Evolutionary conservation across 1,284 basidiomycete species (phyloP), one percentile per base, ranked within the genome.

Genomic region (Erythrobasidium hasegawianum): DNA sequence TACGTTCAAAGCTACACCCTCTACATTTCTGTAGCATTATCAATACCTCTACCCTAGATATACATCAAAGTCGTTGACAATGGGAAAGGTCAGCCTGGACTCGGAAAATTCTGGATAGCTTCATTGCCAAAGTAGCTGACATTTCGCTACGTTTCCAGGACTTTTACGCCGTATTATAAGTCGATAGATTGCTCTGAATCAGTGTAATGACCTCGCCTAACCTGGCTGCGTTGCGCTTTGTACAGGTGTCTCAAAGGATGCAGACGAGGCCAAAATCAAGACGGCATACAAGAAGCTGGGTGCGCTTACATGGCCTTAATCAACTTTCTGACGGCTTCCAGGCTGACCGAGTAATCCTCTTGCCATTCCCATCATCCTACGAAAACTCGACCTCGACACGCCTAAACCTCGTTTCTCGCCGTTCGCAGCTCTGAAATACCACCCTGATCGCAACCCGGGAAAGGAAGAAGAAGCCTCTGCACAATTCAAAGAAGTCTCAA

Each of bases 401-500:
- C 45, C 54, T 13, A 33, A 47, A 29, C 43, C 16, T 47, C 22
- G n/a, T 16, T n/a, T 47, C n/a, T n/a, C n/a, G n/a, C n/a, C n/a
- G n/a, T n/a, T n/a, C n/a, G 72, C 74, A 33, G 43, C 57, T 54
- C 18, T 65, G 29, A 64, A 58, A 18, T 26, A 87, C 85, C 92
- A 95, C 78, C 91, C 91, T 43, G 93, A 96, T 78, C 84, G 94
- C 55, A 96, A 95, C 78, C 80, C 81, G 60, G 86, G 87, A 49
- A 79, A 80, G 57, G 86, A 87, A 69, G 94, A 94, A 72, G 86
- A 84, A 62, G 89, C 95, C 0, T 87, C 86, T 9, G 84, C 85
- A 75, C 96, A 90, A 79, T 98, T 98, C 80, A 95, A 98, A 79
- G 86, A 96, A 83, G 88, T 88, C 49, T 67, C 90, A 24, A 95